Conservation (phyloP, 192 early-diverging fungal species). For the Backusella psychrophila region DNA sequence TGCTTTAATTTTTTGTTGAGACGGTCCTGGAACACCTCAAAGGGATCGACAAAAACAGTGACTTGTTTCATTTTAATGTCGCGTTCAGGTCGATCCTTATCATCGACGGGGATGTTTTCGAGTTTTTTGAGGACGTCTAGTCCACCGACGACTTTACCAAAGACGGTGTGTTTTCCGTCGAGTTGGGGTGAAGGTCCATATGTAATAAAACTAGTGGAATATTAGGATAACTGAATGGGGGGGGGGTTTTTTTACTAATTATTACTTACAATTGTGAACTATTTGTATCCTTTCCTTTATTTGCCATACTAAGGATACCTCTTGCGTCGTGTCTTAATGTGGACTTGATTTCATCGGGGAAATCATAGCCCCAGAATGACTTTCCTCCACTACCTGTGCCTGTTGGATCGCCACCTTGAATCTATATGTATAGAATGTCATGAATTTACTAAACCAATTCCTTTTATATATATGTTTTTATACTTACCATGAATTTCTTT, state of each 20-base stretch:
- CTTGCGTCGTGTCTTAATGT: constrained; percentile 74
- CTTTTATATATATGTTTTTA: background rate
- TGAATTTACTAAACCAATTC: background rate
- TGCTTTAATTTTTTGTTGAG: constrained; percentile 63
- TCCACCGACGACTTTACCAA: constrained; percentile 92
- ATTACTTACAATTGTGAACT: constrained; percentile 68
- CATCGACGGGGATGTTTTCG: constrained; percentile 71
- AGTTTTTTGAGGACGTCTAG: constrained; percentile 77
- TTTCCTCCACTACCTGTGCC: constrained; percentile 89
- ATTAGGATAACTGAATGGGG: background rate
- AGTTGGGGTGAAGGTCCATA: constrained; percentile 64
- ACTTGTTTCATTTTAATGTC: constrained; percentile 75
- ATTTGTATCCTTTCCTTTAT: constrained; percentile 91
- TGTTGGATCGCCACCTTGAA: constrained; percentile 97
- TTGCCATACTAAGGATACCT: constrained; percentile 94
- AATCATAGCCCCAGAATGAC: constrained; percentile 65
- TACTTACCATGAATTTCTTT: constrained; percentile 84
- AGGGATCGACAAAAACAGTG: constrained; percentile 83
- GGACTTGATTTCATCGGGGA: constrained; percentile 66
- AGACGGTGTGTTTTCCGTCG: constrained; percentile 89
- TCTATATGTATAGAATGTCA: constrained; percentile 22
- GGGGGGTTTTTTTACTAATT: constrained; percentile 3
- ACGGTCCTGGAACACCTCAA: constrained; percentile 67
- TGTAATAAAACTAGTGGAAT: constrained; percentile 56
- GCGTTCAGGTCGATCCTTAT: constrained; percentile 67